A percentile compares a stretch with the other conserved stretches of the same genome.
phyloP scores from a whole-genome alignment of 768 basidiomycete species.

The Gyrodon lividus region DNA sequence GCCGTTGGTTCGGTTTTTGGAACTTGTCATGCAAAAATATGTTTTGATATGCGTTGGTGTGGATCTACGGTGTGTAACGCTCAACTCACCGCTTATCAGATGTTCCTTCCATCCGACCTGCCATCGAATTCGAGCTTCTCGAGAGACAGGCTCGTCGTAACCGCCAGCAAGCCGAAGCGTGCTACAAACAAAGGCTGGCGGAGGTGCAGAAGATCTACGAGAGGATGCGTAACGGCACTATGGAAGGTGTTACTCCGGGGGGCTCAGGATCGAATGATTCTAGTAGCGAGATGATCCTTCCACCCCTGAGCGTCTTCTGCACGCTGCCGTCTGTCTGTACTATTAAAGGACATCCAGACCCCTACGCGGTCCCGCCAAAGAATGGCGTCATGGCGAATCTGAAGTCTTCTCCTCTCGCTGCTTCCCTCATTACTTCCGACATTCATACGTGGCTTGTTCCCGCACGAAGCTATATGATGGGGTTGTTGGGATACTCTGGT shows the following conservation, averaged over 20 bases:
- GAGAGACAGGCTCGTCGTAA: constrained; percentile 22
- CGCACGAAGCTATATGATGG: constrained; percentile 44
- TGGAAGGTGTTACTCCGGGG: not conserved
- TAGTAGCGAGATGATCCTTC: constrained; percentile 33
- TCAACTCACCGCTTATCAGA: constrained; percentile 14
- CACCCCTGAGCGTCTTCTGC: constrained; percentile 48
- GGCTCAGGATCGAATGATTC: not conserved
- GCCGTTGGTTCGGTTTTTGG: not conserved
- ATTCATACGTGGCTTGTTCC: constrained; percentile 48
- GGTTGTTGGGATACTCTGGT: too few relatives aligned
- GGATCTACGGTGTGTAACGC: too few relatives aligned
- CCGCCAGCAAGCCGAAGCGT: constrained; percentile 28
- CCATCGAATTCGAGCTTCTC: constrained; percentile 32
- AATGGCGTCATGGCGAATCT: constrained; percentile 12
- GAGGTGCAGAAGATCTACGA: constrained; percentile 46
- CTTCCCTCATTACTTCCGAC: constrained; percentile 41
- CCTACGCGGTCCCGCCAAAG: not conserved
- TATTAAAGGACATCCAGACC: constrained; percentile 29
- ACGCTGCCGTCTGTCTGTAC: constrained; percentile 44
- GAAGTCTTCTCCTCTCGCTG: constrained; percentile 31
- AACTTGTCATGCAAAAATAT: too few relatives aligned
- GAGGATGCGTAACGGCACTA: constrained; percentile 38
- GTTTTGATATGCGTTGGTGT: too few relatives aligned
- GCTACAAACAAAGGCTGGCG: constrained; percentile 17
- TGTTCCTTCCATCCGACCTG: constrained; percentile 10